Evolutionary conservation across 75 land plant species (phyloP).

Genomic region (Sequoia sempervirens): DNA sequence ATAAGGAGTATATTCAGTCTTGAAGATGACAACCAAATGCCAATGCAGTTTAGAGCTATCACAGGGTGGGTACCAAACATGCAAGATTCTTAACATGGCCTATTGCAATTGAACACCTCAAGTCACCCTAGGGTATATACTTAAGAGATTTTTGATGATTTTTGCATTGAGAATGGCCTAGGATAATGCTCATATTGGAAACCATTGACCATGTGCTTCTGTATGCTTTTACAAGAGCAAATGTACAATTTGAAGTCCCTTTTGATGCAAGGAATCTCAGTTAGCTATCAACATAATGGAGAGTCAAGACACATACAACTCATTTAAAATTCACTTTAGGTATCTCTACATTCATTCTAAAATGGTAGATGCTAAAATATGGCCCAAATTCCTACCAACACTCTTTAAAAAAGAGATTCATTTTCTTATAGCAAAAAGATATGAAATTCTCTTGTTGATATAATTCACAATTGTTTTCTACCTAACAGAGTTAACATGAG

Average conservation of each 20-base stretch:
- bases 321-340: background rate
- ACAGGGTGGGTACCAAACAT: background rate
- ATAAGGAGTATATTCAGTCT: background rate
- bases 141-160: background rate
- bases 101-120: background rate
- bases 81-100: background rate
- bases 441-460: background rate
- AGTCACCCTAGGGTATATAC: background rate
- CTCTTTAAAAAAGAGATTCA: background rate
- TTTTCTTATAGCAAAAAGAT: background rate
- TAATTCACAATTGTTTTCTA: background rate
- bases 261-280: background rate
- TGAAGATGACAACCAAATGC: background rate
- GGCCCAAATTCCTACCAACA: background rate
- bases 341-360: background rate
- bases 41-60: background rate
- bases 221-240: background rate
- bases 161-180: background rate
- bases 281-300: background rate
- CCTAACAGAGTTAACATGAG: background rate
- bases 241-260: background rate
- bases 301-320: constrained; percentile 1
- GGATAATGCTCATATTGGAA: background rate
- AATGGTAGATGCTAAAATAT: background rate
- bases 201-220: background rate